These are phyloP conservation scores for Podospora tetraspora DNA, from an alignment of 495 filamentous ascomycete genomes.

Conservation along the genomic window DNA sequence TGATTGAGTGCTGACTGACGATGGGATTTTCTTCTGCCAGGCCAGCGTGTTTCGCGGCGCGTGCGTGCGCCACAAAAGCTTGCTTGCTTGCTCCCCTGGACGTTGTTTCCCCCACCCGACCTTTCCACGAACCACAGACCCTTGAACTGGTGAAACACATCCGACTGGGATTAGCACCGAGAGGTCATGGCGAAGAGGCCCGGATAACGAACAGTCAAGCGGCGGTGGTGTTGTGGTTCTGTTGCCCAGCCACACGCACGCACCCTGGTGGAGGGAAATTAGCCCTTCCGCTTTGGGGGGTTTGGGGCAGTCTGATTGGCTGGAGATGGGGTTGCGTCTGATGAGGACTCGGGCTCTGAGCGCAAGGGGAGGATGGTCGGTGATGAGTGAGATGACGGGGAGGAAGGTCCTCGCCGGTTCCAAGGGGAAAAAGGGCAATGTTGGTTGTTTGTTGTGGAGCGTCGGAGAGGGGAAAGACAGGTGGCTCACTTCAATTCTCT, in stretches of 20 bases:
- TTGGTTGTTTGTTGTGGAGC: conserved; percentile 26
- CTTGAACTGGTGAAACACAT: neutral
- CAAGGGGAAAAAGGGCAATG: neutral
- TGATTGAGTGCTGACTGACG: neutral
- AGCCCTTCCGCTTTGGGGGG: neutral
- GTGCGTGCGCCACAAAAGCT: neutral
- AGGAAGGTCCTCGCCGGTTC: neutral
- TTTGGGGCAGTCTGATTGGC: neutral
- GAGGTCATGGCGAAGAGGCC: neutral
- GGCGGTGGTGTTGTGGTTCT: neutral
- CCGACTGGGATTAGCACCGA: neutral
- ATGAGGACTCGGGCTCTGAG: neutral
- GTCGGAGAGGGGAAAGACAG: conserved; percentile 36
- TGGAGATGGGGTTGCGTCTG: neutral
- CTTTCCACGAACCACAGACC: neutral
- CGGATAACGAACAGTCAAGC: neutral
- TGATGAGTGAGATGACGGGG: neutral
- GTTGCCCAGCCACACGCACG: neutral
- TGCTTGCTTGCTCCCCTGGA: neutral
- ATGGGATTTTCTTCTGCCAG: neutral
- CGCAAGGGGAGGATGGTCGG: neutral
- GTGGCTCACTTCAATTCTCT: neutral
- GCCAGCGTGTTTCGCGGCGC: neutral
- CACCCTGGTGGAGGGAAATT: neutral
- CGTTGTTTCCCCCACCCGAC: neutral